Evolutionary conservation across 768 basidiomycete species (phyloP), one percentile per base, ranked within the genome.

Genomic region (Termitomyces titanicus): DNA sequence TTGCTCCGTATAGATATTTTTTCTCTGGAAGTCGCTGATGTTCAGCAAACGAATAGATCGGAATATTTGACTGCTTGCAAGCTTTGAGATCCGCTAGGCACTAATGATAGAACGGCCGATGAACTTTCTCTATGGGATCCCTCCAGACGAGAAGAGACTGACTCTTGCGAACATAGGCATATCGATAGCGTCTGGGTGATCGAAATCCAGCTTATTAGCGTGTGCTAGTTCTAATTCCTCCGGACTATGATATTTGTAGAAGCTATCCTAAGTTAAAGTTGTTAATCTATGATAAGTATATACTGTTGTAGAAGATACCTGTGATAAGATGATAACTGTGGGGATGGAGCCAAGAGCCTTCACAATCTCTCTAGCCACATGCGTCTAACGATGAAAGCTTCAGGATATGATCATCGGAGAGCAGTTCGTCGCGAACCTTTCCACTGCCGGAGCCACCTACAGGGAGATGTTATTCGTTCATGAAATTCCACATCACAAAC

Each of bases 131-230:
- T 18, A 52, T 49, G 9, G 17, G 10, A 31, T 40, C 18, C 3
- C 22, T 17, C 17, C 20, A 10, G 17, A 18, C 9, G 15, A 31
- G 47, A 27, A 47, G 35, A 17, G 29, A 56, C 85, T 55, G 66
- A 94, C 91, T 47, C 84, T 71, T 46, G 88, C 86, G 62, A 98
- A 94, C 67, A 92, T 73, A 2, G 85, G 81, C 81, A 94, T 89
- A 70, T 99, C 96, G 47, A 98, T 88, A 3, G 94, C 86, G 69
- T 91, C 84, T 11, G 96, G 96, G 62, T 94, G 92, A 65, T 99
- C 96, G 60, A 95, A 89, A 64, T 95, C 92, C 57, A 86, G 79
- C 48, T 82, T 72, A 63, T 86, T 95, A 17, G 83, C 80, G 67
- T 93, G 88, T 0, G 96, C 96, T n/a, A 89, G 76, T 6, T 75